Percentiles rank a stretch among this genome's conserved stretches.
These are phyloP conservation scores for Ophiocordyceps unilateralis DNA, from an alignment of 2,329 filamentous ascomycete genomes.

Conservation along the genomic window DNA sequence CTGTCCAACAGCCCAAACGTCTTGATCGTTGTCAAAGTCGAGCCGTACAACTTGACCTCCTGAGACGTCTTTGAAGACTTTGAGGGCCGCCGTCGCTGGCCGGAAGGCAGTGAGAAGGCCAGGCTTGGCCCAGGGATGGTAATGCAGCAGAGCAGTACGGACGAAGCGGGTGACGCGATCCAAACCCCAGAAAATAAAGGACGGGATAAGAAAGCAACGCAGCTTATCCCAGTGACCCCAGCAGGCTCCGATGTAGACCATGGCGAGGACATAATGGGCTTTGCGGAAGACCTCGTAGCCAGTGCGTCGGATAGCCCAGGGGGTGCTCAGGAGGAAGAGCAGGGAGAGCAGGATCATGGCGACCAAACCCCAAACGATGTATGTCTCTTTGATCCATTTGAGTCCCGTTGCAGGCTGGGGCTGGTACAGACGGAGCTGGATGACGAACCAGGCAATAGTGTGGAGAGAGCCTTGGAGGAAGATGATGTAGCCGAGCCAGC, in stretches of 20 bases:
- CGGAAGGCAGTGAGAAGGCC: conserved; percentile 41
- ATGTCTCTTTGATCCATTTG: conserved; percentile 42
- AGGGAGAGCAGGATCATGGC: conserved; percentile 47
- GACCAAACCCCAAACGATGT: conserved; percentile 58
- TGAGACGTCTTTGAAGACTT: conserved; percentile 34
- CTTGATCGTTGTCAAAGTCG: conserved; percentile 44
- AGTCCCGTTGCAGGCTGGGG: conserved; percentile 45
- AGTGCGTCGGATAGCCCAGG: conserved; percentile 40
- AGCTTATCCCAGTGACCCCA: conserved; percentile 59
- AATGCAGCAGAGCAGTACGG: conserved; percentile 43
- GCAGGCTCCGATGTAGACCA: conserved; percentile 58
- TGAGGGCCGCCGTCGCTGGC: conserved; percentile 26
- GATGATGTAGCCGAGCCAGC: conserved; percentile 61
- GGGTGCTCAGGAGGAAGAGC: conserved; percentile 40
- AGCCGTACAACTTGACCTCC: conserved; percentile 46
- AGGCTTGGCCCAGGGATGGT: conserved; percentile 24
- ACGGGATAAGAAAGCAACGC: conserved; percentile 50
- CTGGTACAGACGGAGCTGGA: conserved; percentile 51
- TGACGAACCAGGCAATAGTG: conserved; percentile 52
- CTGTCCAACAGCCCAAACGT: conserved; percentile 47
- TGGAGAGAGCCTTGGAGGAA: conserved; percentile 50
- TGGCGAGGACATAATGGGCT: conserved; percentile 53
- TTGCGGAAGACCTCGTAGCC: conserved; percentile 70
- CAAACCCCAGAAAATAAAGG: conserved; percentile 44
- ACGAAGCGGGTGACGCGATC: conserved; percentile 43